A percentile compares a stretch with the other conserved stretches of the same genome.
Conservation (phyloP, 2,329 filamentous ascomycete species). For the Ascochyta pisi region DNA sequence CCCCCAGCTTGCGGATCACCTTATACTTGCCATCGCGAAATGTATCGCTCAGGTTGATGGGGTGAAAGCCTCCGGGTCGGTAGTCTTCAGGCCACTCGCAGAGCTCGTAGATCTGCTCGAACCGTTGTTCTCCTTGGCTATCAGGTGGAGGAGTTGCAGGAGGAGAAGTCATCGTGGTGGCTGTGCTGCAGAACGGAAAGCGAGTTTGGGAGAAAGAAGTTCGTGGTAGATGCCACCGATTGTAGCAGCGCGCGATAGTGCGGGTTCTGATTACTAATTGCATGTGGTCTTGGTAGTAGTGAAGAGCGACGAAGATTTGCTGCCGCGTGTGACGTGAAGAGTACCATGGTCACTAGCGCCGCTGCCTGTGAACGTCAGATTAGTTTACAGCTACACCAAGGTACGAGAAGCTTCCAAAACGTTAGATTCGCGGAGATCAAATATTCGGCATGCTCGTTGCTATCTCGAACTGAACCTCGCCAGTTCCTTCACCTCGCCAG, state of each 20-base stretch:
- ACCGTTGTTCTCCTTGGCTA: neutral
- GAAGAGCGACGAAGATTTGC: neutral
- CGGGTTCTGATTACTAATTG: neutral
- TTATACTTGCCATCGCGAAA: slow-evolving; percentile 5
- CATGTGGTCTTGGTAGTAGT: neutral
- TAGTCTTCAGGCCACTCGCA: neutral
- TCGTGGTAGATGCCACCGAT: neutral
- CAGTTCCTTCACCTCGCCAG: no score
- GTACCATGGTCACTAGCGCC: neutral
- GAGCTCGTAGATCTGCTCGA: neutral
- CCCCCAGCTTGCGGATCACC: slow-evolving; percentile 11
- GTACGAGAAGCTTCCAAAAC: no score
- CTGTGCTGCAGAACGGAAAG: neutral
- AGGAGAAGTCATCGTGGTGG: neutral
- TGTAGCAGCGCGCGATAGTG: neutral
- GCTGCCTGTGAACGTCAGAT: neutral
- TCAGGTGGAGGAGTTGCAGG: neutral
- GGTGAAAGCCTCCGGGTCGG: neutral
- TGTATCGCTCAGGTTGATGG: slow-evolving; percentile 6
- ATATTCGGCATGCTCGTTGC: no score
- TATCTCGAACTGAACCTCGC: no score
- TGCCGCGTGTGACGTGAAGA: neutral
- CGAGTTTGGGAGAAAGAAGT: neutral
- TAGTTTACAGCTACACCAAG: neutral
- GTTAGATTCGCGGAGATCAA: no score